Evolutionary conservation across 83 land plant species (phyloP).

Genomic region (Picea abies): DNA sequence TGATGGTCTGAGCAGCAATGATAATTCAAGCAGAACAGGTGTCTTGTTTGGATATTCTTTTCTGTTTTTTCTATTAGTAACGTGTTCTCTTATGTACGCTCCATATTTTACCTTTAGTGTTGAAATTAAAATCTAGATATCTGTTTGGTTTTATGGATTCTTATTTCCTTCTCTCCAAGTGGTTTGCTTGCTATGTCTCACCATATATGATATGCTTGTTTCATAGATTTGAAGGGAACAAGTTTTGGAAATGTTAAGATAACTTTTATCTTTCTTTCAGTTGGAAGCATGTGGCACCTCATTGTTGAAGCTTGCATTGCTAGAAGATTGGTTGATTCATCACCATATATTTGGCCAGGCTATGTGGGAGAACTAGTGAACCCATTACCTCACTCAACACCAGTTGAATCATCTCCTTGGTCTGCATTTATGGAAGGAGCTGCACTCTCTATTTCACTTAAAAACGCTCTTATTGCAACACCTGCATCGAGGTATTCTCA

Average conservation of each 20-base stretch:
- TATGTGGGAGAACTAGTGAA: slow-evolving; percentile 39
- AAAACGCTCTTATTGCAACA: slow-evolving; percentile 46
- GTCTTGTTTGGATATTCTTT: neutral
- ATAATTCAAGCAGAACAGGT: slow-evolving; percentile 49
- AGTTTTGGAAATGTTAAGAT: neutral
- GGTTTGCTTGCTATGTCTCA: neutral
- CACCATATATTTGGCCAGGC: slow-evolving; percentile 90
- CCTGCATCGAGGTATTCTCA: slow-evolving; percentile 86
- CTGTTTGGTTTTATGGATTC: neutral
- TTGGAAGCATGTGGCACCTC: slow-evolving; percentile 79
- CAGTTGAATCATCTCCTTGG: slow-evolving; percentile 77
- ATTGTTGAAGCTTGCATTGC: slow-evolving; percentile 96
- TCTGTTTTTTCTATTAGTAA: neutral
- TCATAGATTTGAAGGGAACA: neutral
- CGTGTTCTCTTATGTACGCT: neutral
- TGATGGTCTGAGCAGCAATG: slow-evolving; percentile 19
- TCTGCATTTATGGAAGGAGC: slow-evolving; percentile 83
- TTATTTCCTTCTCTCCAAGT: neutral
- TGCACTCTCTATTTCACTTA: slow-evolving; percentile 53
- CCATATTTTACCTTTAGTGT: neutral
- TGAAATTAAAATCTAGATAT: neutral
- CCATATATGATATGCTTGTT: neutral
- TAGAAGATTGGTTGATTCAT: slow-evolving; percentile 75
- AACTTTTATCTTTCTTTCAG: slow-evolving; percentile 31
- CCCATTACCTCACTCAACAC: slow-evolving; percentile 22